Base-by-base conservation (phyloP, 164 flowering plant species). In the Macadamia tetraphylla region DNA sequence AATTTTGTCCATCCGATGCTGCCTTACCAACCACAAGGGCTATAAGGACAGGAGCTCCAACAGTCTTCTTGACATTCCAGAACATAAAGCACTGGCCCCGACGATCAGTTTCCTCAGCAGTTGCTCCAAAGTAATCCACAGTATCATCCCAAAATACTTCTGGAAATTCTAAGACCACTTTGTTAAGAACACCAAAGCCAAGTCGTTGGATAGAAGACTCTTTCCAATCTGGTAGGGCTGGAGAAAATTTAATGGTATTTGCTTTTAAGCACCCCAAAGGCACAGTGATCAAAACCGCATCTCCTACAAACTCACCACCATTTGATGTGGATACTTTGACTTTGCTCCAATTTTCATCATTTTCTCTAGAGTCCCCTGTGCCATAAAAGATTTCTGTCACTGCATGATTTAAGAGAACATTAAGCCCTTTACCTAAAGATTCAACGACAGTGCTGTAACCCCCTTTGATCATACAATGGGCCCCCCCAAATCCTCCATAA, bases 381-480 rank as follows among this genome's bases (percentile, higher is more conserved):
- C 66, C 15, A 69, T 89, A 90, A 46, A 83, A 80, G 69, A 95
- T 71, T 66, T 88, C 81, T 1, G 94, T 83, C 9, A 95, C 99
- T 58, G 86, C 88, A 64, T 92, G 92, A 68, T 92, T 85, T 78
- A 88, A 74, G 77, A 79, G 84, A 35, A 92, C 80, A 68, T 42
- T 10, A 67, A 92, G 86, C 46, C 94, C 98, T 69, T 85, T 80
- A 48, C 83, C 89, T 53, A 92, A 81, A 73, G 98, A 84, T 73
- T 95, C 97, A 64, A 92, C 84, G 70, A 92, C 91, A 67, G 83
- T 76, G 70, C 98, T 84, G 75, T 92, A 95, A 60, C 99, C 99
- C 60, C 98, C 99, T 88, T 92, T 95, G 48, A 95, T 95, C 99
- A 95, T 95, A 81, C 98, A 92, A 73, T 95, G 99, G 57, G 99